Base-by-base conservation (phyloP, 192 early-diverging fungal species). In the Ramicandelaber brevisporus region DNA sequence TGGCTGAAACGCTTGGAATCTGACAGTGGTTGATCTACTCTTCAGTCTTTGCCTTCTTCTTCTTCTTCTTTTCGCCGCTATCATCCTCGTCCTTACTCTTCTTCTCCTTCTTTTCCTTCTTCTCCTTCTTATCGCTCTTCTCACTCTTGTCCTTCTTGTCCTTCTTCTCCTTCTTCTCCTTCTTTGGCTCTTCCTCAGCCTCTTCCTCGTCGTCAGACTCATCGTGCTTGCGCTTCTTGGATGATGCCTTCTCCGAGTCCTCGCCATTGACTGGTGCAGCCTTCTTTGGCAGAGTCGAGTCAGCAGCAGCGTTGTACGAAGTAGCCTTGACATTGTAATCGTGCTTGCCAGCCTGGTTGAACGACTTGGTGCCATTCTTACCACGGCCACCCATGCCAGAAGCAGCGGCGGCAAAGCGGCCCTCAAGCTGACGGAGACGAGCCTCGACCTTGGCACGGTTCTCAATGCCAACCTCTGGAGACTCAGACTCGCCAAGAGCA, bases 381-480 rank as follows among this genome's bases (percentile, higher is more conserved):
- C 52, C 55, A 23, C 53, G 53, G 26, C 64, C 62, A 16, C 70
- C 65, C n/a, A n/a, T n/a, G 51, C 76, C 77, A 36, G 65, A 68
- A 14, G 68, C 63, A 36, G 56, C 56, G 29, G 61, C 61, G 14
- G 64, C 67, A 29, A 55, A 66, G 45, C 55, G 74, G 24, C 76
- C 77, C 61, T 95, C 88, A 25, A 95, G 62, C 57, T 85, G 74
- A 30, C 81, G 56, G 45, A 95, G 62, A 17, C 88, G 61, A 27
- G 63, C 60, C 57, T 89, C 88, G 30, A 88, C 54, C 68, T 84
- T 80, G 38, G 70, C 70, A 17, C 85, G 72, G 50, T 62, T 56
- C 48, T 75, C 74, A 30, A 86, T 66, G 36, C 88, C 88, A 21
- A 95, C 38, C 34, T 85, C 80, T 19, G 71, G 61, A 10, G 68